A percentile compares a stretch with the other conserved stretches of the same genome.
These are phyloP conservation scores for Vitis riparia DNA, from an alignment of 164 flowering plant species.

Conservation along the genomic window DNA sequence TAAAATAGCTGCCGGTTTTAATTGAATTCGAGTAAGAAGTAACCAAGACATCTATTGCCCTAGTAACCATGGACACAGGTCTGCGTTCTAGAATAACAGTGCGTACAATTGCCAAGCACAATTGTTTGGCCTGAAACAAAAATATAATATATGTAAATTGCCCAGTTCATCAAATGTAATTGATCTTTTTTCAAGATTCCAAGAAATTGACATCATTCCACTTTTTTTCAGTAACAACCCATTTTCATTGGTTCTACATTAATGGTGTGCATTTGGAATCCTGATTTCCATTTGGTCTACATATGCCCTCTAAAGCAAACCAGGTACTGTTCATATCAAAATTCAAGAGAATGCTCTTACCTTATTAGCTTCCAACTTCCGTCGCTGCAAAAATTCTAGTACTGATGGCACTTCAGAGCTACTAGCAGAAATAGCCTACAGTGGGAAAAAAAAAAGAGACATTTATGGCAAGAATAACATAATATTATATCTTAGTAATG, in stretches of 20 bases:
- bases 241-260: no score
- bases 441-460: constrained; percentile 13
- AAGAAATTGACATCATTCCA: no score
- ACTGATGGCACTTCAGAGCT: constrained; percentile 81
- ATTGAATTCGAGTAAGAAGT: constrained; percentile 59
- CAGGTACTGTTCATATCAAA: no score
- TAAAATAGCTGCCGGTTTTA: constrained; percentile 50
- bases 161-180: no score
- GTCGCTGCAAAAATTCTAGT: constrained; percentile 86
- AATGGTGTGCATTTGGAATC: no score
- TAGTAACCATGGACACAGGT: constrained; percentile 67
- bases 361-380: constrained; percentile 74
- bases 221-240: no score
- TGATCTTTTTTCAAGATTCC: no score
- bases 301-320: no score
- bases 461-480: not conserved
- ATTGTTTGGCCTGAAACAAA: constrained; percentile 75
- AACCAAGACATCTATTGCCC: constrained; percentile 71
- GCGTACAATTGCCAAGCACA: constrained; percentile 62
- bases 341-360: constrained; percentile 28
- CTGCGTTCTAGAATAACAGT: constrained; percentile 79
- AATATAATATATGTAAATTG: not conserved
- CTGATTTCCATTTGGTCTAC: no score
- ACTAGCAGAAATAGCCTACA: constrained; percentile 94
- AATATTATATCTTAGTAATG: not conserved